Conservation (phyloP, 768 basidiomycete species). For the Lactifluus hygrophoroides region DNA sequence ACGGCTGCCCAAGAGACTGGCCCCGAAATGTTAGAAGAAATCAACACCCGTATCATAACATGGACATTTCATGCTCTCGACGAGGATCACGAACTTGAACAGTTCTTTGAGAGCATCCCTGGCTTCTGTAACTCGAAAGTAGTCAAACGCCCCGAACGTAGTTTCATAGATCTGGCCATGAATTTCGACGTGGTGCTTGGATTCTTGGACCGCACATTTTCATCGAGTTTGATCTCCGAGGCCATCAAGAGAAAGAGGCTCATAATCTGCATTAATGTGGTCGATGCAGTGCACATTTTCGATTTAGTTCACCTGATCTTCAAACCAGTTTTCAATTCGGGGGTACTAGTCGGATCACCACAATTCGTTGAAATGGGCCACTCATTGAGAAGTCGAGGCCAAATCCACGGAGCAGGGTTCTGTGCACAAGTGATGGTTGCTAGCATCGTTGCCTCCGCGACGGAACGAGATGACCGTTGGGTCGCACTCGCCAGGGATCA, state of each 20-base stretch:
- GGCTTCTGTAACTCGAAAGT: neutral
- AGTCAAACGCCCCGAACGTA: neutral
- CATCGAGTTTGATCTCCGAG: neutral
- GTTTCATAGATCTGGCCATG: neutral
- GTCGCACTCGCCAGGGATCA: neutral
- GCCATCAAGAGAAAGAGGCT: neutral
- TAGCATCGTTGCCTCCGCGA: neutral
- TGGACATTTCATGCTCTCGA: neutral
- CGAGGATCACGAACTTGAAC: neutral
- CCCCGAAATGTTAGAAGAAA: too few relatives aligned
- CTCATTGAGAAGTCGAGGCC: neutral
- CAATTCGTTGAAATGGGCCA: neutral
- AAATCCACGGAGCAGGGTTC: neutral
- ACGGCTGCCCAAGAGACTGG: too few relatives aligned
- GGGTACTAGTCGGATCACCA: too few relatives aligned
- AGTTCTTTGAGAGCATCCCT: neutral
- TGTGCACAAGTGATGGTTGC: neutral
- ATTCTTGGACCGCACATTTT: neutral
- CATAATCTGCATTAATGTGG: neutral
- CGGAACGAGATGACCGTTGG: neutral
- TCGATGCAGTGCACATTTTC: neutral
- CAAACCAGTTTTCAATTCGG: too few relatives aligned
- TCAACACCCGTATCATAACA: neutral
- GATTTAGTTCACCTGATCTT: too few relatives aligned
- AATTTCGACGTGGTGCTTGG: too few relatives aligned